Evolutionary conservation across 1,139 yeast species (phyloP).

Genomic region (Pichia cactophila): DNA sequence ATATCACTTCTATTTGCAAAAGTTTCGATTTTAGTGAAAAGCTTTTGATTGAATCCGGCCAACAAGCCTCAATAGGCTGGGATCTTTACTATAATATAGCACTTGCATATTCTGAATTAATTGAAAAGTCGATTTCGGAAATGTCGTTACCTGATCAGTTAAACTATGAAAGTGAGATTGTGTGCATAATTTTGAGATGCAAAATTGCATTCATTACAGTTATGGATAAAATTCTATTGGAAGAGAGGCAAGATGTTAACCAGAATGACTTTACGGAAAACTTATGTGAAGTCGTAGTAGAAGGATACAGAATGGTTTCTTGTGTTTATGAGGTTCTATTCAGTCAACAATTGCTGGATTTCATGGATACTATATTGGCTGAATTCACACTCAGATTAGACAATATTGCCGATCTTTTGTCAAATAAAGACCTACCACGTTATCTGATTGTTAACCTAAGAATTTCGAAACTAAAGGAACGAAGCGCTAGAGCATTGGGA

Average conservation of each 20-base stretch:
- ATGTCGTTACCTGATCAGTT: constrained; percentile 1
- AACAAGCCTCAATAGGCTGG: constrained; percentile 13
- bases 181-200: constrained; percentile 11
- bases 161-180: constrained; percentile 14
- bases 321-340: constrained; percentile 26
- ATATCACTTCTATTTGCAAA: constrained; percentile 30
- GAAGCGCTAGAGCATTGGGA: constrained; percentile 24
- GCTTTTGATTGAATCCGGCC: constrained; percentile 18
- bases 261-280: constrained; percentile 15
- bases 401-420: constrained; percentile 7
- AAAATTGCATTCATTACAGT: not conserved
- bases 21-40: constrained; percentile 35
- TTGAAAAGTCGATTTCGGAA: constrained; percentile 32
- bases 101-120: constrained; percentile 39
- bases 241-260: constrained; percentile 3
- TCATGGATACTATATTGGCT: constrained; percentile 5
- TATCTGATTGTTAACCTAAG: constrained; percentile 27
- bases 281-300: constrained; percentile 16
- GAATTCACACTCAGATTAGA: constrained; percentile 16
- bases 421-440: constrained; percentile 15
- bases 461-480: constrained; percentile 27
- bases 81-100: constrained; percentile 43
- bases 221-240: not conserved
- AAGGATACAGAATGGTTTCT: constrained; percentile 28
- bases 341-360: constrained; percentile 4